Evolutionary conservation across 345 rosid genomes (phyloP).

Genomic region (Psidium friedrichsthalianum): DNA sequence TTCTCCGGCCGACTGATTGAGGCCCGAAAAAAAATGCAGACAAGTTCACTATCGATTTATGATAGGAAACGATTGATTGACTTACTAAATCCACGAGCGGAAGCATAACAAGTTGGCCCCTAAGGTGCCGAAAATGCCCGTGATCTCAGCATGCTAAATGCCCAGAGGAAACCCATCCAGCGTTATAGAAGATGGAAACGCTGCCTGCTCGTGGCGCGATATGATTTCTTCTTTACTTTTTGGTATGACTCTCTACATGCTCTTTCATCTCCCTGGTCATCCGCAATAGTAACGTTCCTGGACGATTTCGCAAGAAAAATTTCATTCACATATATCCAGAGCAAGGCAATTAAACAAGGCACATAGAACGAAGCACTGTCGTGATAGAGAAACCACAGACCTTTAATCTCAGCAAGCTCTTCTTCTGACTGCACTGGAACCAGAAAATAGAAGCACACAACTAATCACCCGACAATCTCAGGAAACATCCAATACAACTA

Average conservation of each 20-base stretch:
- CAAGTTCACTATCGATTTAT: neutral
- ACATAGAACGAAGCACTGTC: neutral
- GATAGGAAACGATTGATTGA: neutral
- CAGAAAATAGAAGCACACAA: neutral
- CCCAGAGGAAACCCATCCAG: conserved; percentile 13
- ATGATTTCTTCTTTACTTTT: conserved; percentile 8
- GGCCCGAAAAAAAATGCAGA: neutral
- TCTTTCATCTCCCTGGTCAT: conserved; percentile 12
- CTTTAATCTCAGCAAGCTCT: conserved; percentile 15
- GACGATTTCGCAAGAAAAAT: neutral
- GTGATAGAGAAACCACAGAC: neutral
- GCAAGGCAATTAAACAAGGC: neutral
- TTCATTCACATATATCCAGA: neutral
- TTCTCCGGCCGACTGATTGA: neutral
- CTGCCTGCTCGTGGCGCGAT: neutral
- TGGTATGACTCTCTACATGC: conserved; percentile 6
- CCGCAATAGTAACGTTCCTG: conserved; percentile 8
- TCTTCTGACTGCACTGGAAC: conserved; percentile 16
- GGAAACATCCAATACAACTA: neutral
- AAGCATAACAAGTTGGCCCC: conserved; percentile 11
- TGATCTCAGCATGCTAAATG: conserved; percentile 13
- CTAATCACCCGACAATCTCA: neutral
- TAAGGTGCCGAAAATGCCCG: conserved; percentile 11
- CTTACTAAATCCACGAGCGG: conserved; percentile 12
- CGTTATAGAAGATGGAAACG: conserved; percentile 8